Conservation (phyloP, 225 moss, liverwort and hornwort genomes). For the Pseudoscleropodium purum region DNA sequence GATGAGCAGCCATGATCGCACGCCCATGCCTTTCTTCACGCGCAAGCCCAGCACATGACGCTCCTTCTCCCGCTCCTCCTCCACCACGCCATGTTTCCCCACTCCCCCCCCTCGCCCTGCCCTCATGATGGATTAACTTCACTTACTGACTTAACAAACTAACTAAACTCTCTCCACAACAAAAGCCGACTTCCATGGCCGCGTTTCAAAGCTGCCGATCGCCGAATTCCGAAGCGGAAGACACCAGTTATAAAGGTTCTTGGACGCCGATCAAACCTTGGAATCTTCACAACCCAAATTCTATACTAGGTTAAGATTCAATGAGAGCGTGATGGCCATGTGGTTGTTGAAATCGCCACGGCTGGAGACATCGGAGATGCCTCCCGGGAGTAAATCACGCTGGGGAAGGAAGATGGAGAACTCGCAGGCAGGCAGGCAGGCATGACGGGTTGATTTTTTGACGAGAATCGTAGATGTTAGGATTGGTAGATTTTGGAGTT, state of each 20-base stretch:
- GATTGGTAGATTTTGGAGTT: neutral
- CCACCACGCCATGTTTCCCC: conserved; percentile 16
- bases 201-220: neutral
- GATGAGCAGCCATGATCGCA: conserved; percentile 82
- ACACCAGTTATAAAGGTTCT: neutral
- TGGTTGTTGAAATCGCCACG: neutral
- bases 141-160: neutral
- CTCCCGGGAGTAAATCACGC: neutral
- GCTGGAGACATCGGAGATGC: neutral
- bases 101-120: neutral
- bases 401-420: too few relatives aligned
- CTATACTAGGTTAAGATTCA: neutral
- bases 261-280: neutral
- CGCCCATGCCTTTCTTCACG: conserved; percentile 78
- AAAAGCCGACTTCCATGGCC: neutral
- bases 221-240: neutral
- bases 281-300: neutral
- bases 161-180: neutral
- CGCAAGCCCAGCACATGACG: conserved; percentile 47
- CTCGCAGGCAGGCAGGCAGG: neutral
- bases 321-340: neutral
- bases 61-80: conserved; percentile 63
- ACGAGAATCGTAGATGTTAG: neutral
- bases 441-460: neutral
- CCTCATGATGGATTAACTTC: conserved; percentile 5